Conservation (phyloP, 257 asterid genomes). For the Haberlea rhodopensis region DNA sequence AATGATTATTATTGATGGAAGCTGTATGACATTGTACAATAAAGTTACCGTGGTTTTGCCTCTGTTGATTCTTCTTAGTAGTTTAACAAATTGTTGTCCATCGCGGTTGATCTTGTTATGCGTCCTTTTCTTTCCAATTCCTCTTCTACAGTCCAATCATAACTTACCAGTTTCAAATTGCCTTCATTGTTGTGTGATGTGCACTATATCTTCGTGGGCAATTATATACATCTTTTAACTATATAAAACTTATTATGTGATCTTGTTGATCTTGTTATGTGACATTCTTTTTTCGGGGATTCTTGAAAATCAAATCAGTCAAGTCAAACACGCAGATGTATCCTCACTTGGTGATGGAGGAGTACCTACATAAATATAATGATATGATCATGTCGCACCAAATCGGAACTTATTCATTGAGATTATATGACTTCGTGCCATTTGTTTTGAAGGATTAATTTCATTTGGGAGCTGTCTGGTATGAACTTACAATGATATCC, state of each 20-base stretch:
- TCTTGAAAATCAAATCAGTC: neutral
- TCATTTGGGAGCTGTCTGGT: neutral
- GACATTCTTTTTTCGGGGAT: neutral
- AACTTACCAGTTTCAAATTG: neutral
- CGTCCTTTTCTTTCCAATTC: neutral
- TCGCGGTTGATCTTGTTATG: neutral
- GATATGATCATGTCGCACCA: neutral
- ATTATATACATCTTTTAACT: too few relatives aligned
- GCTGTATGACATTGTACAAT: constrained; percentile 3
- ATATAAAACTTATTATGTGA: too few relatives aligned
- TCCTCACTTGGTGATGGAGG: neutral
- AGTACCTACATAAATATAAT: neutral
- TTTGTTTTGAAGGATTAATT: neutral
- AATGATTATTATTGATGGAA: constrained; percentile 18
- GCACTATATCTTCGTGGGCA: too few relatives aligned
- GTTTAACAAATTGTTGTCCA: neutral
- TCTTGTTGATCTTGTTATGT: too few relatives aligned
- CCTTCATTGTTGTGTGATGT: neutral
- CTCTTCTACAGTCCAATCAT: neutral
- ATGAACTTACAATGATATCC: neutral
- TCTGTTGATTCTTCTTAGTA: neutral
- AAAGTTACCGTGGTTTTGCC: neutral
- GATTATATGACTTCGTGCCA: neutral
- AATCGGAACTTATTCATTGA: neutral
- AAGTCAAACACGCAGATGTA: too few relatives aligned